Conservation (phyloP, 1,139 yeast genomes). For the Suhomyces maxii region DNA sequence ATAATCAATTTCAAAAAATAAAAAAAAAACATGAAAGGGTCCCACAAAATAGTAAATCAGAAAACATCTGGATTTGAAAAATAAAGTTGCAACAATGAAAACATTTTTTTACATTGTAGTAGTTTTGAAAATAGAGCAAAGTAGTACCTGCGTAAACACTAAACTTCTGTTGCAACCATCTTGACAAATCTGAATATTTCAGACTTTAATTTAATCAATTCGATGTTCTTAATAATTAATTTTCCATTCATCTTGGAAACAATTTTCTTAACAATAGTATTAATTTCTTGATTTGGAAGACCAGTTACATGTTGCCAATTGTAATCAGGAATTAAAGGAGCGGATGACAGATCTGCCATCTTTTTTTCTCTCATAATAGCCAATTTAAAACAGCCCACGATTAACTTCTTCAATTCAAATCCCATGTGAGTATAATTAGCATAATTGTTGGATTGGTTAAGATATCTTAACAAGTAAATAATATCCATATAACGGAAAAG, state of each 20-base stretch:
- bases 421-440: conserved; percentile 43
- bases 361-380: conserved; percentile 36
- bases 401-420: conserved; percentile 43
- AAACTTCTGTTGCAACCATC: conserved; percentile 40
- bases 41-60: too few relatives aligned
- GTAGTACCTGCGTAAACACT: conserved; percentile 2
- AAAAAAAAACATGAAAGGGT: too few relatives aligned
- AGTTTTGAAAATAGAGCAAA: too few relatives aligned
- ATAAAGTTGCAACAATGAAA: too few relatives aligned
- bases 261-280: conserved; percentile 37
- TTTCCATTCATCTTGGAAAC: conserved; percentile 47
- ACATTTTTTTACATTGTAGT: too few relatives aligned
- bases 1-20: too few relatives aligned
- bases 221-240: conserved; percentile 39
- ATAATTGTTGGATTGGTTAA: conserved; percentile 49
- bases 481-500: conserved; percentile 52
- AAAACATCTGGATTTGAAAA: too few relatives aligned
- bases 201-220: conserved; percentile 38
- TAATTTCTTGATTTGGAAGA: conserved; percentile 38
- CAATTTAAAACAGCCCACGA: conserved; percentile 47
- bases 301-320: conserved; percentile 43
- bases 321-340: conserved; percentile 4
- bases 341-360: conserved; percentile 8
- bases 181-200: conserved; percentile 47
- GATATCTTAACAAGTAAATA: conserved; percentile 46